Conservation (phyloP, 345 rosid species). For the Eutrema yunnanense region DNA sequence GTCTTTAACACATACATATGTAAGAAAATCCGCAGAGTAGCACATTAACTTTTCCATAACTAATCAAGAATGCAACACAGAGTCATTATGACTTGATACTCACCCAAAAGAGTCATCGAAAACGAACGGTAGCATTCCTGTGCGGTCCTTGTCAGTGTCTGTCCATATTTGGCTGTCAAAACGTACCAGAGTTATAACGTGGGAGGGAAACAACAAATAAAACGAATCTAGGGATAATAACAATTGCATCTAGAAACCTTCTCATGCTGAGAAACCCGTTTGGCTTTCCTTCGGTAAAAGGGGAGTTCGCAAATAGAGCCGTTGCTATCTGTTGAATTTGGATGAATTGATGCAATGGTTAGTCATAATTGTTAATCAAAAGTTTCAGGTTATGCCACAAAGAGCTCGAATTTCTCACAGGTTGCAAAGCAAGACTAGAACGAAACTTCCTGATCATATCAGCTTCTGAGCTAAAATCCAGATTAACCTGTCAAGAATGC, state of each 20-base stretch:
- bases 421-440: constrained; percentile 96
- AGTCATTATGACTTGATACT: constrained; percentile 17
- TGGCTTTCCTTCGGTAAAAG: constrained; percentile 95
- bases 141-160: constrained; percentile 85
- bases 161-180: constrained; percentile 89
- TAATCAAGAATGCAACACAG: constrained; percentile 1
- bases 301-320: constrained; percentile 96
- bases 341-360: constrained; percentile 27
- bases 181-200: constrained; percentile 21
- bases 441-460: constrained; percentile 98
- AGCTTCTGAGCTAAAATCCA: constrained; percentile 90
- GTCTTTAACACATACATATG: not conserved
- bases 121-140: constrained; percentile 98
- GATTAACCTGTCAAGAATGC: constrained; percentile 64
- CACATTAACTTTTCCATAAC: not conserved
- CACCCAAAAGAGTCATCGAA: constrained; percentile 92
- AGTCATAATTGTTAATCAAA: not conserved
- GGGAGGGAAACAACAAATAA: not conserved
- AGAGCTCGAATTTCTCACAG: constrained; percentile 50
- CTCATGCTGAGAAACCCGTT: constrained; percentile 98
- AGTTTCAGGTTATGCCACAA: not conserved
- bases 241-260: constrained; percentile 44
- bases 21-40: not conserved
- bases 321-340: constrained; percentile 83
- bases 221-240: not conserved